These are phyloP conservation scores for Kuraishia cidri DNA, from an alignment of 805 yeast genomes.

Conservation along the genomic window DNA sequence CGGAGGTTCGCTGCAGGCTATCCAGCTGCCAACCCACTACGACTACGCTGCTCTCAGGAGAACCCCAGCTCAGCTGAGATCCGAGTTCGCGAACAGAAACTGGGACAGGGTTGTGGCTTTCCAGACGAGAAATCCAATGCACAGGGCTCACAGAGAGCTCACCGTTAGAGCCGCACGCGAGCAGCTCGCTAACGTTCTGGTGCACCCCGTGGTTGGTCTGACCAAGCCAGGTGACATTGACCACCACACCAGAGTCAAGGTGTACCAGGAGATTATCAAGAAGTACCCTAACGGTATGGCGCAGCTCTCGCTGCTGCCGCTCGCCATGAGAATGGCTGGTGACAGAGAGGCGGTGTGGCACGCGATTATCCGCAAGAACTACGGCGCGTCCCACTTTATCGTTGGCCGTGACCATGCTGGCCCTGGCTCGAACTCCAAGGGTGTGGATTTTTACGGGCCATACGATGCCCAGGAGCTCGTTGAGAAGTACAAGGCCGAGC, in stretches of 20 bases:
- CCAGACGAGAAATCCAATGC: conserved; percentile 99
- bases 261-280: conserved; percentile 84
- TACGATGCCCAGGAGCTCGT: conserved; percentile 93
- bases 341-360: conserved; percentile 99
- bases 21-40: conserved; percentile 77
- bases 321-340: conserved; percentile 99
- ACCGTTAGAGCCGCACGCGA: conserved; percentile 96
- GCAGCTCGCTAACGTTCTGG: conserved; percentile 76
- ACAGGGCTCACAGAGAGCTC: conserved; percentile 93
- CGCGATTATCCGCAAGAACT: conserved; percentile 91
- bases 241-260: conserved; percentile 95
- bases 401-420: conserved; percentile 99
- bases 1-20: conserved; percentile 85
- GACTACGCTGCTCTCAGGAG: conserved; percentile 83
- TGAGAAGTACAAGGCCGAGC: conserved; percentile 63
- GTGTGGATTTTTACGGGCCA: conserved; percentile 93
- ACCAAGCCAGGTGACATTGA: conserved; percentile 98
- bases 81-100: conserved; percentile 70
- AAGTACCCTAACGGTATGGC: conserved; percentile 95
- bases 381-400: conserved; percentile 94
- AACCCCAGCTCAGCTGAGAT: conserved; percentile 85
- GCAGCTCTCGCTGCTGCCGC: conserved; percentile 74
- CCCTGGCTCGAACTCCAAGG: conserved; percentile 82
- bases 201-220: conserved; percentile 95
- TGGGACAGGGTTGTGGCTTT: conserved; percentile 92